Evolutionary conservation across 768 basidiomycete species (phyloP), one percentile per base, ranked within the genome.

Genomic region (Stropharia rugosoannulata): DNA sequence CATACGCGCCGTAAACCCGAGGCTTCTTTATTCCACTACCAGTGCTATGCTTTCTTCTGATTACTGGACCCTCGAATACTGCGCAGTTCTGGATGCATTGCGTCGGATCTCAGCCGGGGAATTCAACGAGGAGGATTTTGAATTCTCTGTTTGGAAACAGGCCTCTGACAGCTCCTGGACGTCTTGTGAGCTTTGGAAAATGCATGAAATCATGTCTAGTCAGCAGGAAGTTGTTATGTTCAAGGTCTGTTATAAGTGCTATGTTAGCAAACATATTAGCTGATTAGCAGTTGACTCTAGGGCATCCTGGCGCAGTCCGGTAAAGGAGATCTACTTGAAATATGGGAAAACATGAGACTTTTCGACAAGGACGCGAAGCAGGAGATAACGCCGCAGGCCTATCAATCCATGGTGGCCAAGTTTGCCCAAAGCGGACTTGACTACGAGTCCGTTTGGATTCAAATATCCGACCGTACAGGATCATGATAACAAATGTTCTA

Each of bases 61-160:
- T 12, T 69, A 68, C 49, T 73, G 71, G 69, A 66, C 63, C 3
- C 46, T 68, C 27, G 69, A 68, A 41, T 69, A 73, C 49, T 22
- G 55, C 16, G 63, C 66, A 16, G 59, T 73, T 10, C 44, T 70
- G 32, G 68, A 73, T 49, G 68, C 69, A 6, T 62, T 71, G 44
- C 47, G 51, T 0, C 37, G 58, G 9, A 67, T 73, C 25, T 56
- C 62, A 4, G 57, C 47, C n/a, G 63, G 63, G 9, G 59, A 66
- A 41, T 58, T 72, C 38, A 29, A 51, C 7, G 66, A 68, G 29
- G 66, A 68, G 10, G 61, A 64, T 35, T 56, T 73, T 9, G 72
- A 73, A 51, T 72, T 72, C 44, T 55, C 70, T 5, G 48, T 70
- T 25, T 71, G 67, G 67, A 67, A 63, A 42, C 64, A 65, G 44